Conservation (phyloP, 768 basidiomycete genomes). For the Lentinula edodes region DNA sequence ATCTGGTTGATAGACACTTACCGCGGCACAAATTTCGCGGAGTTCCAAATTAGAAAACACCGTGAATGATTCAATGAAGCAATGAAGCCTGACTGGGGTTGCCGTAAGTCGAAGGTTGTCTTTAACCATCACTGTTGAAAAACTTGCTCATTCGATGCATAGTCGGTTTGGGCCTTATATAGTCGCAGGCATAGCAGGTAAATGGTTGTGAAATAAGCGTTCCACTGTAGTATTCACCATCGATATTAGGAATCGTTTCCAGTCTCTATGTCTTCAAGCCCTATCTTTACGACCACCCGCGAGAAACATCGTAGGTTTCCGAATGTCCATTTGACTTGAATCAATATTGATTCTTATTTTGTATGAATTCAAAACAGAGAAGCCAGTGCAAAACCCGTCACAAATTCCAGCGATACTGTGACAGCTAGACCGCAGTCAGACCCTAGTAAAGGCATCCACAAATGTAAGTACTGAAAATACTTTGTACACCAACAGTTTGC, state of each 20-base stretch:
- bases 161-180: background rate
- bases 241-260: background rate
- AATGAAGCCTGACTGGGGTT: background rate
- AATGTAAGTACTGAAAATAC: background rate
- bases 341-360: background rate
- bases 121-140: background rate
- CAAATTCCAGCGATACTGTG: background rate
- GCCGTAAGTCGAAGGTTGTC: background rate
- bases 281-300: background rate
- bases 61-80: background rate
- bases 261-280: slow-evolving; percentile 2
- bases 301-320: background rate
- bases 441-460: background rate
- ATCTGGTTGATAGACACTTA: background rate
- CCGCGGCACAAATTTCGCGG: slow-evolving; percentile 1
- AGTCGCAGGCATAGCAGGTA: slow-evolving; percentile 1
- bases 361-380: background rate
- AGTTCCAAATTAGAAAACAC: slow-evolving; percentile 6
- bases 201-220: background rate
- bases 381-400: background rate
- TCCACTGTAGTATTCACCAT: background rate
- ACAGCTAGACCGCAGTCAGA: background rate
- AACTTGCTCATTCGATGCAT: background rate
- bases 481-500: background rate
- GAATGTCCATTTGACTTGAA: background rate